Evolutionary conservation across 2,329 filamentous ascomycete genomes (phyloP).

Genomic region (Cladosporium sphaerospermum): DNA sequence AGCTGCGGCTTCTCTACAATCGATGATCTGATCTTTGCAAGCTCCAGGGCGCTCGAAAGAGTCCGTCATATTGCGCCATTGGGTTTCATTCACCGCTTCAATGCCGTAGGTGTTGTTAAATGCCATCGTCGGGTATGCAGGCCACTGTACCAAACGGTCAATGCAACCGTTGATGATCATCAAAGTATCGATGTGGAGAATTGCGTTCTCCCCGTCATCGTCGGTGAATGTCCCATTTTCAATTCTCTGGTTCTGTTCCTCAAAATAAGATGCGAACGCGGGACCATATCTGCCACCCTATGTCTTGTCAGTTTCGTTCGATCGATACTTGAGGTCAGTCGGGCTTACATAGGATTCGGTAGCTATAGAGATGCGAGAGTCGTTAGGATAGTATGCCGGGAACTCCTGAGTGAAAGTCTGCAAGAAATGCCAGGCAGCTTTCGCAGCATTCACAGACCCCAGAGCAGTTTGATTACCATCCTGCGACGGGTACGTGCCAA

Average conservation of each 20-base stretch:
- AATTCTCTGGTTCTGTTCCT: constrained; percentile 52
- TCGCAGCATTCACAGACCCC: constrained; percentile 46
- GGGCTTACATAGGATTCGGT: constrained; percentile 42
- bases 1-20: constrained; percentile 44
- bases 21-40: constrained; percentile 47
- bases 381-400: constrained; percentile 53
- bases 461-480: constrained; percentile 41
- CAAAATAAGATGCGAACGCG: constrained; percentile 50
- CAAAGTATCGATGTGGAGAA: constrained; percentile 40
- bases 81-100: constrained; percentile 41
- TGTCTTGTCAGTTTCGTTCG: background rate
- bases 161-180: constrained; percentile 52
- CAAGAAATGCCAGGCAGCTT: constrained; percentile 53
- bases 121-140: constrained; percentile 28
- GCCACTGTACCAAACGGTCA: constrained; percentile 42
- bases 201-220: constrained; percentile 18
- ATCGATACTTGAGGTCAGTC: background rate
- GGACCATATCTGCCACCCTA: constrained; percentile 49
- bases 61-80: constrained; percentile 40
- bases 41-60: constrained; percentile 42
- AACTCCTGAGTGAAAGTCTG: constrained; percentile 59
- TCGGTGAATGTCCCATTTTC: constrained; percentile 20
- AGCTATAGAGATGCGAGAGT: constrained; percentile 49
- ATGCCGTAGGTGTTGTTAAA: constrained; percentile 55
- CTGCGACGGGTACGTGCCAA: constrained; percentile 47